phyloP scores from a whole-genome alignment of 345 rosid genomes.

The Salix suchowensis region DNA sequence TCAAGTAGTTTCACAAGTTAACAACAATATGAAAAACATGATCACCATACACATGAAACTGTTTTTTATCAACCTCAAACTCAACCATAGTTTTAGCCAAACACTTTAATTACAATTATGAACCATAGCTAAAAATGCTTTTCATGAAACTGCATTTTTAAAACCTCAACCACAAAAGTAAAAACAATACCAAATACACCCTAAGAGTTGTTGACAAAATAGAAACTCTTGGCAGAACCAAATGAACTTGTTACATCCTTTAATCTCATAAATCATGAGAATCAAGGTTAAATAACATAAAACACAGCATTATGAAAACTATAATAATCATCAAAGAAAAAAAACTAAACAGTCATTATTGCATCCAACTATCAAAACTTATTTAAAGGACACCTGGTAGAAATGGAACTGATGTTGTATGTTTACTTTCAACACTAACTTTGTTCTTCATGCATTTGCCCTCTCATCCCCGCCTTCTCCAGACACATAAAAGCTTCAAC shows the following conservation, averaged over 20 bases:
- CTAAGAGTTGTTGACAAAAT: not conserved
- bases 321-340: not conserved
- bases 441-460: conserved; percentile 25
- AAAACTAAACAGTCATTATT: not conserved
- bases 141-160: too few species aligned
- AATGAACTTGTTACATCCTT: not conserved
- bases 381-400: conserved; percentile 27
- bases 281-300: not conserved
- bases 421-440: conserved; percentile 30
- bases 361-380: not conserved
- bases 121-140: too few species aligned
- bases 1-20: too few species aligned
- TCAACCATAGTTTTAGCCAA: too few species aligned
- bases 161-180: too few species aligned
- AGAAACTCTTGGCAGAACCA: not conserved
- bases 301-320: not conserved
- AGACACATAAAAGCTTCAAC: conserved; percentile 17
- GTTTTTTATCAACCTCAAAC: too few species aligned
- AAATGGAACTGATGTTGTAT: conserved; percentile 13
- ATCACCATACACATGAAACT: too few species aligned
- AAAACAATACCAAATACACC: too few species aligned
- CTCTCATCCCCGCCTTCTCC: conserved; percentile 29
- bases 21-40: too few species aligned
- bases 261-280: not conserved
- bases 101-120: too few species aligned